These are phyloP conservation scores for Phytophthora tentaculata DNA, from an alignment of 352 stramenopile species.

Conservation along the genomic window DNA sequence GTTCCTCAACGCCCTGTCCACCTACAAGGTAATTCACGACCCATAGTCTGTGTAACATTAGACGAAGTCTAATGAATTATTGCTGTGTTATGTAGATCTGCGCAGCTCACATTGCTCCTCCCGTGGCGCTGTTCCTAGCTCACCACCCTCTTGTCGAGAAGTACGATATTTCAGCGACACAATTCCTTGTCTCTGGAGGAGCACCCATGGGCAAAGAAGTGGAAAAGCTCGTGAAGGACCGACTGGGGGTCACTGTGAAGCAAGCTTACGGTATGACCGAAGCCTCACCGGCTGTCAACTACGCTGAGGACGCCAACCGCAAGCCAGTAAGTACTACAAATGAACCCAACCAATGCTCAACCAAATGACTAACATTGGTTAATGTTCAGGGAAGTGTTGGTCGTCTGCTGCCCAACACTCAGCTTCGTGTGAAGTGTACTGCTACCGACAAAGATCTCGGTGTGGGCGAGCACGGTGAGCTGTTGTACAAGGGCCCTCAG, in stretches of 20 bases:
- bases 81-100: constrained; percentile 36
- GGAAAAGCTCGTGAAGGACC: constrained; percentile 70
- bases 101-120: constrained; percentile 83
- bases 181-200: constrained; percentile 81
- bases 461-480: constrained; percentile 67
- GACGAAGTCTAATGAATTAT: too few species aligned
- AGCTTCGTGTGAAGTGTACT: constrained; percentile 63
- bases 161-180: constrained; percentile 88
- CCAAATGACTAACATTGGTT: constrained; percentile 3
- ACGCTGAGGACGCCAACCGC: constrained; percentile 32
- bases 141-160: constrained; percentile 92
- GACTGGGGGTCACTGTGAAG: constrained; percentile 61
- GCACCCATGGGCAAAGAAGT: constrained; percentile 89
- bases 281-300: constrained; percentile 45
- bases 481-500: constrained; percentile 89
- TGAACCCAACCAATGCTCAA: background rate
- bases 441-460: constrained; percentile 50
- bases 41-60: background rate
- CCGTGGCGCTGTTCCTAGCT: constrained; percentile 82
- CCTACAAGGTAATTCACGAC: constrained; percentile 50
- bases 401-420: constrained; percentile 63
- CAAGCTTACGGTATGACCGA: constrained; percentile 78
- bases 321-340: constrained; percentile 30
- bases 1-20: constrained; percentile 84
- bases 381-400: constrained; percentile 51